Base-by-base conservation (phyloP, 129 eudicot genomes). In the Flaveria trinervia region DNA sequence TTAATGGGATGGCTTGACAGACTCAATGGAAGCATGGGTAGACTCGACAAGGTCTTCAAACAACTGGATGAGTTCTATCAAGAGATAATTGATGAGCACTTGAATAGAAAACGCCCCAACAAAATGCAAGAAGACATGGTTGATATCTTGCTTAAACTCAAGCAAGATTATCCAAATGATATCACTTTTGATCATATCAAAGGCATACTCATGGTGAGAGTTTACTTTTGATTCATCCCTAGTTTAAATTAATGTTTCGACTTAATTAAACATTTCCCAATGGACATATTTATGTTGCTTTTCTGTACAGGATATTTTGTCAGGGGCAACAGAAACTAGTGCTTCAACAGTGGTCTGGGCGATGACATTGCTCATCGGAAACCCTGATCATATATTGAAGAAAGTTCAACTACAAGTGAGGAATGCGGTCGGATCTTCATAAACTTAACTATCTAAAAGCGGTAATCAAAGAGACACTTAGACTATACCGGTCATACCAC, bases 301-400 rank as follows among this genome's bases (percentile, higher is more conserved):
- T 49, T 12, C 14, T 49, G 0, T 70, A 57, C 36, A 85, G 89
- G 25, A 85, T 41, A 72, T 82, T 61, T 52, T 85, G 33, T 50
- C 77, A 26, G 89, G 77, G 1, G 89, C 84, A 9, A 85, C 86
- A n/a, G 84, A 85, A 18, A 71, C 89, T 26, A 85, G 74, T 51
- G 77, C 89, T 25, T 77, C 83, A 0, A 41, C 79, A 11, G 56
- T 70, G 43, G 56, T 79, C 11, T 85, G 89, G 89, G 82, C 82
- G 10, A 76, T 85, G 84, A 85, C 89, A 14, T 71, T 69, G 30
- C 56, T 85, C 4, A 79, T 83, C 16, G 83, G 76, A 67, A 83
- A 82, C 60, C 89, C 86, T 2, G 13, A 39, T 20, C 22, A 20
- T 43, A 59, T 69, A 4, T 76, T 2, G 75, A 83, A 75, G 20